Base-by-base conservation (phyloP, 2,329 filamentous ascomycete species). In the Aspergillus ruber region DNA sequence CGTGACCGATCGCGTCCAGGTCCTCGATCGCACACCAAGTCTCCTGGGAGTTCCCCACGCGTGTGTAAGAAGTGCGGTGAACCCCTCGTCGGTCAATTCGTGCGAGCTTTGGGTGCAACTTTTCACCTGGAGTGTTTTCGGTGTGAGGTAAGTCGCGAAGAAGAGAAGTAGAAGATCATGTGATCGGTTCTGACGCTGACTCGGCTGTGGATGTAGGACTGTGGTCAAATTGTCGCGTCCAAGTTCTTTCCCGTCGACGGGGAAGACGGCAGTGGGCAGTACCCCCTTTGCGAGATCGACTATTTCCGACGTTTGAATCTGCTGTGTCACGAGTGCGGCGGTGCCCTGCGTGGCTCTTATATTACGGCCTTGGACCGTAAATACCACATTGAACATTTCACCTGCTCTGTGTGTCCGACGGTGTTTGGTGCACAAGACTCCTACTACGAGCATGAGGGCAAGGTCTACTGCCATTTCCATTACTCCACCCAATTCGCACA, bases 331-430 rank as follows among this genome's bases (percentile, higher is more conserved):
- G 85, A 93, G 53, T 98, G 93, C 66, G 89, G 90, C 55, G 89
- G 90, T 50, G 93, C 93, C 42, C 79, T 98, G 17, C 86, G 93
- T 52, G 93, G 93, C 42, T 97, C 93, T 4, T 98, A 98, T 71
- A 98, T 98, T 63, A 98, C 93, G 13, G 93, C 93, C 3, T 79
- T 98, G 46, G 93, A 98, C 58, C 88, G 89, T 61, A 98, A 98
- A 74, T 98, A 98, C 69, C 93, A 96, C 70, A 95, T 98, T 56
- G 91, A 97, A 68, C 93, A 98, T 72, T 98, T 98, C 64, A 98
- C 93, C 33, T 98, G 93, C 71, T 97, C 90, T 9, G 83, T 96
- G 27, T 98, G 93, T 65, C 87, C 90, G 4, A 97, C 93, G 1
- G 86, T 97, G n/a, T 98, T 98, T 65, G 93, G 93, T 44, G 93